phyloP scores from a whole-genome alignment of 345 rosid species.

The Syzygium grande region DNA sequence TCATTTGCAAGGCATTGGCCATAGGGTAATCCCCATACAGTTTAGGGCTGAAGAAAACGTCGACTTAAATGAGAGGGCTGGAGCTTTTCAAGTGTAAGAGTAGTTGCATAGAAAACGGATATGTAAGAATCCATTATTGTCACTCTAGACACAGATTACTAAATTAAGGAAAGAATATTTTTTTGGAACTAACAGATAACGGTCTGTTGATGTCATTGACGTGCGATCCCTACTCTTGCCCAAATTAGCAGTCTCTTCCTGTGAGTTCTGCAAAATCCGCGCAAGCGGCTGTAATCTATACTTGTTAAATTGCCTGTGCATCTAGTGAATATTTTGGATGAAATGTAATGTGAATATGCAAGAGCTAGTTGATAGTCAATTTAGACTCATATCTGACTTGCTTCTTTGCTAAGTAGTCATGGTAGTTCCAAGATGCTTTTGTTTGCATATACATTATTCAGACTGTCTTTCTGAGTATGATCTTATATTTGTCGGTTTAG shows the following conservation, averaged over 20 bases:
- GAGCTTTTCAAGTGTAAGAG: background rate
- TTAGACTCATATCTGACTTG: background rate
- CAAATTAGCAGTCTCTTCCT: background rate
- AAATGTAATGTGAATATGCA: background rate
- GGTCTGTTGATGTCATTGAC: background rate
- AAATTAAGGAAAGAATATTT: background rate
- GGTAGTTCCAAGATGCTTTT: background rate
- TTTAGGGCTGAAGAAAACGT: background rate
- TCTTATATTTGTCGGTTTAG: slow-evolving; percentile 14
- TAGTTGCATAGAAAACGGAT: background rate
- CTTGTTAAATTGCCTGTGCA: background rate
- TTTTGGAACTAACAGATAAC: too few relatives aligned
- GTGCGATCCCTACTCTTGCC: background rate
- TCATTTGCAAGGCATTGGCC: background rate
- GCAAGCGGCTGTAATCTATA: background rate
- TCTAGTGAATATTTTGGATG: background rate
- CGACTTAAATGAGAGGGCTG: background rate
- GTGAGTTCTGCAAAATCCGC: background rate
- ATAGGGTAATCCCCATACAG: background rate
- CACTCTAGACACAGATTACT: background rate
- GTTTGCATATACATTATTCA: background rate
- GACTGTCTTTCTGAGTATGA: background rate
- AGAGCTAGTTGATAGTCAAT: background rate
- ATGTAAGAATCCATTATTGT: background rate
- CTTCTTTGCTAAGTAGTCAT: background rate